Base-by-base conservation (phyloP, 176 grass and related monocot genomes). In the Elymus sibiricus region DNA sequence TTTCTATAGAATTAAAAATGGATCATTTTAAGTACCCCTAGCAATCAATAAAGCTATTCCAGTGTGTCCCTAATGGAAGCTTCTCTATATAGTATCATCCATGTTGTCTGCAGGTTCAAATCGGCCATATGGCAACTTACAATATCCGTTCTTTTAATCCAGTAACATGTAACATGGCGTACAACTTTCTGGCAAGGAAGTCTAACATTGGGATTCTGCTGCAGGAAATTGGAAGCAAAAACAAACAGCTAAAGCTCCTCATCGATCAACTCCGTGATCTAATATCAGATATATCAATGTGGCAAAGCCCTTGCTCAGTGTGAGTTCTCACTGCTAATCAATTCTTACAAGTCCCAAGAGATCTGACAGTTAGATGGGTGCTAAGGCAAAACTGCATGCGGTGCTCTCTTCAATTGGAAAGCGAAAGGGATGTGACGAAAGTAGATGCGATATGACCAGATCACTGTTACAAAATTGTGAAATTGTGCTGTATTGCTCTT, bases 141-240 rank as follows among this genome's bases (percentile, higher is more conserved):
- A 43, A 75, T 53, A 47, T 65, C 26, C 1, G 11, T 22, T 60
- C 27, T 84, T 64, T 44, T 37, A 40, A 51, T 51, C 24, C 24
- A 69, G 34, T 14, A 59, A 66, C 16, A 19, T 44, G 17, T 51
- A 17, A 53, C 49, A 53, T 53, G 26, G 29, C n/a, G 78, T 63
- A n/a, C 22, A 56, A 44, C 85, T 77, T 13, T 61, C 14, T 62
- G 40, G 0, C 43, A 28, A 11, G 43, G 37, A 9, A 38, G 17
- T 81, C 82, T 89, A 84, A 85, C 42, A 66, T 35, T 77, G 29
- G 1, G 47, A 70, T 86, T 74, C 74, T 86, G 55, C 59, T 91
- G 86, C 90, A 99, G 97, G 94, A 99, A 85, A 93, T 94, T 80
- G 92, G 94, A 93, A 89, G 38, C 15, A 99, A 96, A 86, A 99